Base-by-base conservation (phyloP, 2,329 filamentous ascomycete genomes). In the Aschersonia sp. region DNA sequence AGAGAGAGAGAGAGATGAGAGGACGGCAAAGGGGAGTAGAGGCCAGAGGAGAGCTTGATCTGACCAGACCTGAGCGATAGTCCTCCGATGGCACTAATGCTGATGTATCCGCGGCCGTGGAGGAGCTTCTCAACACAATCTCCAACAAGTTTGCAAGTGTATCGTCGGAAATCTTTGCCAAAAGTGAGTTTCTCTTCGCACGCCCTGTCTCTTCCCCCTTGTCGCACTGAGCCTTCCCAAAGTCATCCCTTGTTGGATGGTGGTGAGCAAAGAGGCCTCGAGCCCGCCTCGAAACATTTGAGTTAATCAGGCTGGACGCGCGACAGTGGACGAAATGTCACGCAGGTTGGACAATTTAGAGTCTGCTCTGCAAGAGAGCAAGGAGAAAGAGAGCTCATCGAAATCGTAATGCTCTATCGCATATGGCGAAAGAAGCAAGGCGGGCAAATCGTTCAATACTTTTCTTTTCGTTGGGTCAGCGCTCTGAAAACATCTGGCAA, bases 301-400 rank as follows among this genome's bases (percentile, higher is more conserved):
- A 22, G 22, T 22, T 22, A 22, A 22, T 22, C 22, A 22, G 22
- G 22, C 22, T 22, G 22, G 22, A 22, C 12, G 58, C 50, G 3
- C 6, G 32, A 42, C 51, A 95, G 88, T 96, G 85, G 89, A 95
- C 60, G 88, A 95, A 53, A 95, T 96, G 88, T 85, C 86, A 11
- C 75, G 83, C 51, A 79, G 89, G 30, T 68, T 96, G 29, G 89
- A 96, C 60, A 87, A 81, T 49, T 73, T 96, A 9, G 89, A 94
- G 63, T 72, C 83, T 30, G 81, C 82, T 11, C 71, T 94, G 43
- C 72, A 78, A 56, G 73, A 76, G 40, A 74, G 70, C 50, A 78
- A 72, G 55, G 63, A 71, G 49, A 69, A 68, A 48, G 63, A 68
- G 7, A 58, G 59, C 8, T 54, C 67, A 6, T 58, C 64, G 9